A percentile compares a stretch with the other conserved stretches of the same genome.
Evolutionary conservation across 75 land plant species (phyloP).

Genomic region (Chamaecyparis obtusa): DNA sequence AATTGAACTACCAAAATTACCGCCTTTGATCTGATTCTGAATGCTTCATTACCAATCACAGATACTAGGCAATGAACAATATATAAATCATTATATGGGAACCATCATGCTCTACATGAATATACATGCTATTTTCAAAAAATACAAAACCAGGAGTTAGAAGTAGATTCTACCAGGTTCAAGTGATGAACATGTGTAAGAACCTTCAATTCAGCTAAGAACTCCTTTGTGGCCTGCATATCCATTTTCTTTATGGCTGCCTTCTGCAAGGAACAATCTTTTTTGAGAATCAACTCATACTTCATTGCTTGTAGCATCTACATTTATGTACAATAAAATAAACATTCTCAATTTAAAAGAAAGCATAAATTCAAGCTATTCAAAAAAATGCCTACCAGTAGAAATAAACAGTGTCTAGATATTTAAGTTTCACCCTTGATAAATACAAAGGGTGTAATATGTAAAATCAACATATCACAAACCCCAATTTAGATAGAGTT

Average conservation of each 20-base stretch:
- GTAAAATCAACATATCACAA: background rate
- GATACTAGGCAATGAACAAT: background rate
- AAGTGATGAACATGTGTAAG: slow-evolving; percentile 88
- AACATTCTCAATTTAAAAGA: background rate
- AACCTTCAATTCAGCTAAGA: slow-evolving; percentile 85
- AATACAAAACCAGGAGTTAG: background rate
- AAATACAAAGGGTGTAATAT: background rate
- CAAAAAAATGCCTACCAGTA: background rate
- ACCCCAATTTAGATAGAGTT: background rate
- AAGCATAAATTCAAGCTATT: background rate
- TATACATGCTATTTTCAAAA: background rate
- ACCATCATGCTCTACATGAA: background rate
- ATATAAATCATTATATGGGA: background rate
- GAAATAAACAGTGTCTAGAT: background rate
- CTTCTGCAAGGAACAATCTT: slow-evolving; percentile 45
- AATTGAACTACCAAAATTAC: background rate
- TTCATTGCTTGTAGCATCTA: background rate
- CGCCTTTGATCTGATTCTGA: background rate
- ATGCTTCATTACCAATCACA: background rate
- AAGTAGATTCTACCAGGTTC: slow-evolving; percentile 58
- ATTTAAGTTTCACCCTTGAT: background rate
- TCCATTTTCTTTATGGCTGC: slow-evolving; percentile 95
- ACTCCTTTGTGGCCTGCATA: slow-evolving; percentile 81
- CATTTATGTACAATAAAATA: background rate
- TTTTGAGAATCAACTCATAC: background rate